phyloP scores from a whole-genome alignment of 1,284 basidiomycete species.

The Leccinum laetum region DNA sequence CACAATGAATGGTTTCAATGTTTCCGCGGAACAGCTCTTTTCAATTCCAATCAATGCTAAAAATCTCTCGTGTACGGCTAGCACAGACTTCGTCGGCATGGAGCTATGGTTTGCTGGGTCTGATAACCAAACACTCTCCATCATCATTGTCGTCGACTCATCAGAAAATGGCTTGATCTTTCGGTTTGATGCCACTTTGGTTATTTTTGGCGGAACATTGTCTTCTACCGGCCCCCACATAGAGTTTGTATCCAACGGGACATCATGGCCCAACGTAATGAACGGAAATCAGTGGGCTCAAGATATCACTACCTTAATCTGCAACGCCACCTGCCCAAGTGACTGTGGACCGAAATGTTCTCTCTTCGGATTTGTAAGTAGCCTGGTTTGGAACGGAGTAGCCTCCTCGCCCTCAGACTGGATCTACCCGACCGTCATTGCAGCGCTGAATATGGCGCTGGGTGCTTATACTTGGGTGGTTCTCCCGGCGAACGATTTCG shows the following conservation, averaged over 20 bases:
- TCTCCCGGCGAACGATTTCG: neutral
- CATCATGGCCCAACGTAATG: neutral
- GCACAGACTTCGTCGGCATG: too few species aligned
- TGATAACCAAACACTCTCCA: neutral
- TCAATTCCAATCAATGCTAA: conserved; percentile 1
- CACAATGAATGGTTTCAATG: conserved; percentile 16
- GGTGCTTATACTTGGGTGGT: too few species aligned
- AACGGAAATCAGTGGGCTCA: neutral
- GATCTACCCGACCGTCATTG: too few species aligned
- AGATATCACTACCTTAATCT: neutral
- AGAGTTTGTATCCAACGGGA: neutral
- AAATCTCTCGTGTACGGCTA: neutral
- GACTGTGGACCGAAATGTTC: too few species aligned
- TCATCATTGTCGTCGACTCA: neutral
- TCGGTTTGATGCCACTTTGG: neutral
- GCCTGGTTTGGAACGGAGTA: too few species aligned
- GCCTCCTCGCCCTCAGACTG: too few species aligned
- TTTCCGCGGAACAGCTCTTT: conserved; percentile 14
- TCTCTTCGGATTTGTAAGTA: too few species aligned
- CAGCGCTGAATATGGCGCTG: too few species aligned
- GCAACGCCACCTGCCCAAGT: neutral
- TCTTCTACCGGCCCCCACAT: rapidly evolving
- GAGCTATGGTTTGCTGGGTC: neutral
- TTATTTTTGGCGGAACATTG: neutral
- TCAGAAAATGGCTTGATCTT: neutral